Conservation (phyloP, 2,329 filamentous ascomycete species). For the Fusarium sarcochroum region DNA sequence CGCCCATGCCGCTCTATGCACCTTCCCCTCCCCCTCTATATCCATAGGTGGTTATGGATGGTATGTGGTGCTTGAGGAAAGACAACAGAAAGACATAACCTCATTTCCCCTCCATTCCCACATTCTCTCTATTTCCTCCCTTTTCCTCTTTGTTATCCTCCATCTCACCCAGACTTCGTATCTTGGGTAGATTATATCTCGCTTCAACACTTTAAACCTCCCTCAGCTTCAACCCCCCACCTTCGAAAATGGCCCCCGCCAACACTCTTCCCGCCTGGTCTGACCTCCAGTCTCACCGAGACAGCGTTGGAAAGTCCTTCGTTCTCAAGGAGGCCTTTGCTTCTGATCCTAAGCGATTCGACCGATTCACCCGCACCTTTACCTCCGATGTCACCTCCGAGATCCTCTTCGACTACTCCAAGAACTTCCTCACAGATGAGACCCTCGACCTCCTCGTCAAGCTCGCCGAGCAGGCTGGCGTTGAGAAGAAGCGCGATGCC, state of each 20-base stretch:
- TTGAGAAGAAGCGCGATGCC: slow-evolving; percentile 94
- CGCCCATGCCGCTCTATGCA: slow-evolving; percentile 20
- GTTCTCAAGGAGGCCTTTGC: slow-evolving; percentile 94
- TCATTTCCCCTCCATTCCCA: slow-evolving; percentile 36
- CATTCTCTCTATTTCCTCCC: slow-evolving; percentile 1
- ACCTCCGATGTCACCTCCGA: slow-evolving; percentile 85
- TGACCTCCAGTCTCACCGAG: slow-evolving; percentile 91
- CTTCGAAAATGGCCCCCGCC: slow-evolving; percentile 78
- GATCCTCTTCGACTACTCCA: slow-evolving; percentile 98
- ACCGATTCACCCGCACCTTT: slow-evolving; percentile 91
- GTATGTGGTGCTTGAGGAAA: slow-evolving; percentile 13
- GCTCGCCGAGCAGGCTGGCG: slow-evolving; percentile 89
- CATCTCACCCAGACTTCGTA: background rate
- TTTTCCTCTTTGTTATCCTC: background rate
- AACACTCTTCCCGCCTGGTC: slow-evolving; percentile 90
- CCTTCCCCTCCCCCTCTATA: slow-evolving; percentile 38
- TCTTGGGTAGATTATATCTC: slow-evolving; percentile 17
- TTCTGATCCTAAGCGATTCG: slow-evolving; percentile 88
- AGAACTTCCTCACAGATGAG: slow-evolving; percentile 97
- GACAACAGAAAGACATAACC: slow-evolving; percentile 28
- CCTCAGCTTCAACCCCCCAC: slow-evolving; percentile 5
- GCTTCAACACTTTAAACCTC: slow-evolving; percentile 11
- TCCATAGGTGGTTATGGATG: background rate
- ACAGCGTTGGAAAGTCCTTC: slow-evolving; percentile 87
- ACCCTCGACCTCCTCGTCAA: slow-evolving; percentile 88